phyloP scores from a whole-genome alignment of 768 basidiomycete genomes.

The Lyophyllum semitale region DNA sequence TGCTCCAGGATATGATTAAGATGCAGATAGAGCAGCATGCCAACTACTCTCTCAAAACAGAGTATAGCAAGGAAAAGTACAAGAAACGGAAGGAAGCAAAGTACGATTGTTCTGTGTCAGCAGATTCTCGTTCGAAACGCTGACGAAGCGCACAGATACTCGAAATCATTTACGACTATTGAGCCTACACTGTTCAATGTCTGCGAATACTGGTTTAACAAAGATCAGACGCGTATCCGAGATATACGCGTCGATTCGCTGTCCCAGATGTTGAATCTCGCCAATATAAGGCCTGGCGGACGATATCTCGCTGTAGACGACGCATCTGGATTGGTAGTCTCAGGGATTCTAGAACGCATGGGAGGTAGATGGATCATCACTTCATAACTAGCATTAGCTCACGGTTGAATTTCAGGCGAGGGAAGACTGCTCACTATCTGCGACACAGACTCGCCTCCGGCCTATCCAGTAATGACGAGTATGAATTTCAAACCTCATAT shows the following conservation, averaged over 20 bases:
- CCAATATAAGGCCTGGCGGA: conserved; percentile 85
- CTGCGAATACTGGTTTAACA: conserved; percentile 85
- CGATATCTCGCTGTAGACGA: conserved; percentile 90
- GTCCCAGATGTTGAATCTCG: conserved; percentile 83
- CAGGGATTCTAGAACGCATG: conserved; percentile 83
- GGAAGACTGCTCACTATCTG: conserved; percentile 85
- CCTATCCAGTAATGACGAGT: conserved; percentile 76
- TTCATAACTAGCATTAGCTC: background rate
- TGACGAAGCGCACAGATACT: conserved; percentile 57
- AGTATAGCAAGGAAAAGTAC: conserved; percentile 99
- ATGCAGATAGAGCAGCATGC: conserved; percentile 92
- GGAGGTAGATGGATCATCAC: conserved; percentile 56
- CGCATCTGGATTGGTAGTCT: conserved; percentile 84
- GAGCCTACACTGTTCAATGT: conserved; percentile 89
- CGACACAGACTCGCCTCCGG: conserved; percentile 90
- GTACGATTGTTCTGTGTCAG: conserved; percentile 43
- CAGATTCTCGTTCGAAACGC: background rate
- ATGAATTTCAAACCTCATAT: conserved; percentile 81
- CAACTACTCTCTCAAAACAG: conserved; percentile 91
- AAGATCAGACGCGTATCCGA: conserved; percentile 79
- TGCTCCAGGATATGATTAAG: conserved; percentile 87
- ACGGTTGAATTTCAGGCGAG: conserved; percentile 48
- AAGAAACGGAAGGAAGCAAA: conserved; percentile 96
- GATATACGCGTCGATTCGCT: conserved; percentile 87
- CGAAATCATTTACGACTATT: conserved; percentile 83